A percentile compares a stretch with the other conserved stretches of the same genome.
phyloP scores from a whole-genome alignment of 1,284 basidiomycete species.

The Puccinia coronata region DNA sequence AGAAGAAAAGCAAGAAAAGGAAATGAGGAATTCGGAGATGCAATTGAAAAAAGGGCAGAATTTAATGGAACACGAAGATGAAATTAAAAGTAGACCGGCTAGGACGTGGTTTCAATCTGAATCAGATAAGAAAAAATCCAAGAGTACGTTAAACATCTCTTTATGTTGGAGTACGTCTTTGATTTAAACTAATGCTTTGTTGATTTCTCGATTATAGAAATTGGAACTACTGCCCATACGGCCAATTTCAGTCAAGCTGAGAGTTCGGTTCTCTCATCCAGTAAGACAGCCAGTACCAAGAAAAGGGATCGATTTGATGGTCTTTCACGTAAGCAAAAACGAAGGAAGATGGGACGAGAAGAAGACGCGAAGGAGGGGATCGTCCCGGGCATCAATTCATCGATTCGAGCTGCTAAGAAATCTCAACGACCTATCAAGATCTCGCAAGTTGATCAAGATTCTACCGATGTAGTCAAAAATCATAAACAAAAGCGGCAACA shows the following conservation, averaged over 20 bases:
- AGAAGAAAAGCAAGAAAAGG: slow-evolving; percentile 95
- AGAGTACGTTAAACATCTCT: slow-evolving; percentile 65
- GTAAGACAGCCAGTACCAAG: slow-evolving; percentile 5
- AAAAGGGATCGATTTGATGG: slow-evolving; percentile 48
- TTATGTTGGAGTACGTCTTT: background rate
- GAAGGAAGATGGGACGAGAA: slow-evolving; percentile 44
- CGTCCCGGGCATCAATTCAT: slow-evolving; percentile 30
- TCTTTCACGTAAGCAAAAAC: slow-evolving; percentile 43
- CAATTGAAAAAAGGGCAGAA: slow-evolving; percentile 93
- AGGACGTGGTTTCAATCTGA: slow-evolving; percentile 95
- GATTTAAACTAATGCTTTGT: background rate
- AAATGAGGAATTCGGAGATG: slow-evolving; percentile 91
- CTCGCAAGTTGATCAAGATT: slow-evolving; percentile 32
- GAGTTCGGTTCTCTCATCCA: background rate
- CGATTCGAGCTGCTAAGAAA: slow-evolving; percentile 46
- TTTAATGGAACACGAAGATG: slow-evolving; percentile 88
- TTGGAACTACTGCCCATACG: slow-evolving; percentile 47
- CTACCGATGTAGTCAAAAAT: slow-evolving; percentile 16
- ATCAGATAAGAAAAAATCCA: slow-evolving; percentile 77
- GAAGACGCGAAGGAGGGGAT: slow-evolving; percentile 37
- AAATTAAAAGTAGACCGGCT: slow-evolving; percentile 90
- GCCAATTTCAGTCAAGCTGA: slow-evolving; percentile 16
- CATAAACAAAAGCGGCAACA: background rate
- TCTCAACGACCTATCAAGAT: slow-evolving; percentile 39
- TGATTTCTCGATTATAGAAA: slow-evolving; percentile 10